phyloP scores from a whole-genome alignment of 2,329 filamentous ascomycete species.

The Pyricularia grisea region DNA sequence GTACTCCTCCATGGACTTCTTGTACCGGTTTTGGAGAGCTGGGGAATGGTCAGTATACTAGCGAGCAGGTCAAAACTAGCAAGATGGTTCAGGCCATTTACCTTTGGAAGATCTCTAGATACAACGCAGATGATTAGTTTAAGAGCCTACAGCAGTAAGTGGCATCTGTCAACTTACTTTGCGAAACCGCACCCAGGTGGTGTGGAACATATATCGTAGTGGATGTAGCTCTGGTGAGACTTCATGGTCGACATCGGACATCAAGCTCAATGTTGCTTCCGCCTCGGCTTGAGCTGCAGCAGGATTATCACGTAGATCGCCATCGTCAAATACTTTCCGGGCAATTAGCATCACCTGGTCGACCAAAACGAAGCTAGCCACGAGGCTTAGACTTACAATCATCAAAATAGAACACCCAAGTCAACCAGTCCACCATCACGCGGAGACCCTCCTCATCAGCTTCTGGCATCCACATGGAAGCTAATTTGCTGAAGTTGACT shows the following conservation, averaged over 20 bases:
- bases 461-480: constrained; percentile 4
- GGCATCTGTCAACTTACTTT: neutral
- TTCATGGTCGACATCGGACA: neutral
- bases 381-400: neutral
- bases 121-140: neutral
- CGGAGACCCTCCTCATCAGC: constrained; percentile 2
- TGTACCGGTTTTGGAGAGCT: constrained; percentile 2
- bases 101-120: constrained; percentile 1
- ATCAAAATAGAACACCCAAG: constrained; percentile 3
- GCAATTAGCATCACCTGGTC: neutral
- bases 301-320: neutral
- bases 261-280: neutral
- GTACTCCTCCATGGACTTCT: constrained; percentile 2
- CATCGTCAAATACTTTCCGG: constrained; percentile 1
- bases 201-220: neutral
- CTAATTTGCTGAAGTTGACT: constrained; percentile 1
- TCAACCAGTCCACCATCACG: constrained; percentile 4
- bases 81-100: neutral
- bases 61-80: neutral
- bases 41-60: neutral
- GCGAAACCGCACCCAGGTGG: neutral
- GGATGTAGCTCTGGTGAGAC: neutral
- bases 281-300: constrained; percentile 1
- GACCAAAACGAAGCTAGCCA: too few species aligned
- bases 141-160: neutral